A percentile compares a stretch with the other conserved stretches of the same genome.
These are phyloP conservation scores for Chlorella vulgaris DNA, from an alignment of 139 green algal genomes.

Conservation along the genomic window DNA sequence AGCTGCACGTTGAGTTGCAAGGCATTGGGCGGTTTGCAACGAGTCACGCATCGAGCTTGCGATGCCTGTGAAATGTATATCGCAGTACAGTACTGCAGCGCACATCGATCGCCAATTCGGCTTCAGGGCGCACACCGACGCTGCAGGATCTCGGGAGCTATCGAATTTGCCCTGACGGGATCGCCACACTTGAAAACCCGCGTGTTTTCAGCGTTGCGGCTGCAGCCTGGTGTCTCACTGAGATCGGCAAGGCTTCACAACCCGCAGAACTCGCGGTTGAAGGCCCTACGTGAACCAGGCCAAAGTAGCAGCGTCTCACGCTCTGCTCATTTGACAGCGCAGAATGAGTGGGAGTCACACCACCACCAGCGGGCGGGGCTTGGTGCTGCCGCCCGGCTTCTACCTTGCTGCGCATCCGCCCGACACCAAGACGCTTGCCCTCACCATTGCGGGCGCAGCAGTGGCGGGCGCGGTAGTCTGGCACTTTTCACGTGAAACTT, in stretches of 20 bases:
- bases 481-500: constrained; percentile 37
- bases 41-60: not conserved
- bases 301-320: not conserved
- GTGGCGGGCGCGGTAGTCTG: constrained; percentile 36
- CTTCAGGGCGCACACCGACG: too few relatives aligned
- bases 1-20: not conserved
- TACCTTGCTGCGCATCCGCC: not conserved
- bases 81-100: too few relatives aligned
- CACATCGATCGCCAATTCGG: too few relatives aligned
- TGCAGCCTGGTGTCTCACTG: not conserved
- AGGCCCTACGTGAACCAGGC: not conserved
- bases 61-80: too few relatives aligned
- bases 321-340: too few relatives aligned
- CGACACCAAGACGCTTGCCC: constrained; percentile 3
- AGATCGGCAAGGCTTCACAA: too few relatives aligned
- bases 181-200: not conserved
- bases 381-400: not conserved
- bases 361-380: not conserved
- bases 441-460: constrained; percentile 1
- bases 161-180: not conserved
- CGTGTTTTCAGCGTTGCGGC: not conserved
- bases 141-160: not conserved
- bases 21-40: not conserved
- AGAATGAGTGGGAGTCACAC: not conserved
- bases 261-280: not conserved